phyloP scores from a whole-genome alignment of 176 grass and related monocot species.

The Cocos nucifera region DNA sequence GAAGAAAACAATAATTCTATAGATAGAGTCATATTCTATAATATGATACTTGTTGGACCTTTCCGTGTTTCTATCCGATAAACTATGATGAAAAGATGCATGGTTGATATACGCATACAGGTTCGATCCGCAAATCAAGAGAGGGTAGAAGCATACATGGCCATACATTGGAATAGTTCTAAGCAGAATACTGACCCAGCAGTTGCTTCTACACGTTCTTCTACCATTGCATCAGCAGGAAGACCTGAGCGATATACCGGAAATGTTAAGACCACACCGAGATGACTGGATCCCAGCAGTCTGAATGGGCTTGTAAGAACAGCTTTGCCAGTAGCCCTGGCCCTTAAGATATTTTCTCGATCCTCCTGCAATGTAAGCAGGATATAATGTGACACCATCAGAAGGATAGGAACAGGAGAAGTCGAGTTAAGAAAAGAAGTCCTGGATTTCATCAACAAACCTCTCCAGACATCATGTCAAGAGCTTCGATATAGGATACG shows the following conservation, averaged over 20 bases:
- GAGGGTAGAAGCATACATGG: too few species aligned
- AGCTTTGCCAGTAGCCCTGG: slow-evolving; percentile 67
- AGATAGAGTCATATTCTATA: too few species aligned
- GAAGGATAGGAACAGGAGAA: not conserved
- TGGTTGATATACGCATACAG: too few species aligned
- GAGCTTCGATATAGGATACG: slow-evolving; percentile 84
- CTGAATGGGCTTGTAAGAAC: slow-evolving; percentile 82
- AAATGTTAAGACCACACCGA: slow-evolving; percentile 92
- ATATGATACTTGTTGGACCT: too few species aligned
- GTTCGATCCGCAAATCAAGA: too few species aligned
- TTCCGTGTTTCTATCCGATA: too few species aligned
- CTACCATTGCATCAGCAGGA: slow-evolving; percentile 27
- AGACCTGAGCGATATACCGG: slow-evolving; percentile 66
- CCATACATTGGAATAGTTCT: not conserved
- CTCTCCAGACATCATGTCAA: slow-evolving; percentile 75
- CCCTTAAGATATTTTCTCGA: slow-evolving; percentile 79
- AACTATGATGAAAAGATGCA: too few species aligned
- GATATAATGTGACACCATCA: not conserved
- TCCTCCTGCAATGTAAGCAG: slow-evolving; percentile 55
- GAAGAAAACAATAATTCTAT: too few species aligned
- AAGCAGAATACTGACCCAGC: slow-evolving; percentile 56
- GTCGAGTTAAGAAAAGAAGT: too few species aligned
- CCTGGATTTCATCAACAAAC: slow-evolving; percentile 11
- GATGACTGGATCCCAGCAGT: slow-evolving; percentile 69
- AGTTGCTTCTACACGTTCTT: slow-evolving; percentile 76